phyloP scores from a whole-genome alignment of 2,329 filamentous ascomycete species.

The Bisporella sp. region DNA sequence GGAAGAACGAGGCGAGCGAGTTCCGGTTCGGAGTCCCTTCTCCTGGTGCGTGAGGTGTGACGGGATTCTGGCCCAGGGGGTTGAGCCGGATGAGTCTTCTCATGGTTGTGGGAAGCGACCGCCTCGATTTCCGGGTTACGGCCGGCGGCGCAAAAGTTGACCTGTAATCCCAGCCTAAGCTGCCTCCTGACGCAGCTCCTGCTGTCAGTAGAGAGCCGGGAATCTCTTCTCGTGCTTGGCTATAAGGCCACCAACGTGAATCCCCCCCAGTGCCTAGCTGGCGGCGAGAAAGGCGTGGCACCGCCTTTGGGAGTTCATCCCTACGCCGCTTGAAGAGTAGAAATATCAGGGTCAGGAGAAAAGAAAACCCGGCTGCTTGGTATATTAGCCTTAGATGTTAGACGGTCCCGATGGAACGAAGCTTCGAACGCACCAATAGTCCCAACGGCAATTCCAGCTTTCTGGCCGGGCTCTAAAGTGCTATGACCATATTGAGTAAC shows the following conservation, averaged over 20 bases:
- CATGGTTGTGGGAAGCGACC: conserved; percentile 2
- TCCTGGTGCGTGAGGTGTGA: not conserved
- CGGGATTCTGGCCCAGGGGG: conserved; percentile 1
- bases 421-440: conserved; percentile 4
- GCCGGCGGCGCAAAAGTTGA: conserved; percentile 3
- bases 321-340: not conserved
- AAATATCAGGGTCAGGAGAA: conserved; percentile 3
- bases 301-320: not conserved
- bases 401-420: not conserved
- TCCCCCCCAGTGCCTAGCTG: not conserved
- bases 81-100: conserved; percentile 1
- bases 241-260: not conserved
- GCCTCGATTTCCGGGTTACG: conserved; percentile 1
- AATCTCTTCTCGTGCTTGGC: not conserved
- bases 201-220: conserved; percentile 1
- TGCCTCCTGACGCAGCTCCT: not conserved
- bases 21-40: conserved; percentile 1
- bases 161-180: conserved; percentile 2
- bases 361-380: conserved; percentile 5
- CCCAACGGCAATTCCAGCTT: conserved; percentile 5
- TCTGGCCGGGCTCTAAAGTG: not conserved
- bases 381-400: conserved; percentile 4
- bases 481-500: not conserved
- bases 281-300: not conserved
- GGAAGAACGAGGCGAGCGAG: conserved; percentile 5